Evolutionary conservation across 768 basidiomycete genomes (phyloP).

Genomic region (Rhodotorula graminis): DNA sequence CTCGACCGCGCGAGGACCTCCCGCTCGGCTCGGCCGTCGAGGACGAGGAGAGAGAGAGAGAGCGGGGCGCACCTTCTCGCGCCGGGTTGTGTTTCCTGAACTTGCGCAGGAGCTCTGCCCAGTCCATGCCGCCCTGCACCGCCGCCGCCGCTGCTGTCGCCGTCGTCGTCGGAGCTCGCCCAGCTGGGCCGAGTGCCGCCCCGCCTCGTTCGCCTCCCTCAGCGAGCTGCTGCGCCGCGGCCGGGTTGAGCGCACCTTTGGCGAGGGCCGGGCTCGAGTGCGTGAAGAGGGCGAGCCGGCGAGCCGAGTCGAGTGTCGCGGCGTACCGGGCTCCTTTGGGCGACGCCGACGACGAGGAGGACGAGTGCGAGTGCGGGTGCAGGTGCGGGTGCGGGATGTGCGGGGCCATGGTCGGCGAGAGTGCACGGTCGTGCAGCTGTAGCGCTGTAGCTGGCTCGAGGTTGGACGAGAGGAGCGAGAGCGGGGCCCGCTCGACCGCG

Average conservation of each 20-base stretch:
- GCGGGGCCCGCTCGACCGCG: no score
- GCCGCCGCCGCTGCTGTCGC: background rate
- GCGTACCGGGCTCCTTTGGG: slow-evolving; percentile 21
- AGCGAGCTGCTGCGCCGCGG: background rate
- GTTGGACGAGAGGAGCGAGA: no score
- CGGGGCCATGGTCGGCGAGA: background rate
- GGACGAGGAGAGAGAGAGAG: background rate
- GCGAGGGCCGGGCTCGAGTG: background rate
- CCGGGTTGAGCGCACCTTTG: slow-evolving; percentile 5
- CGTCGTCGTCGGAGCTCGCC: no score
- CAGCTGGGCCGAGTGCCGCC: background rate
- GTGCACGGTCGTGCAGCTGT: background rate
- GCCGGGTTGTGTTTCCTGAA: slow-evolving; percentile 28
- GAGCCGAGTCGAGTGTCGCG: slow-evolving; percentile 16
- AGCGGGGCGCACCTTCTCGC: slow-evolving; percentile 6
- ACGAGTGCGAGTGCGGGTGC: background rate
- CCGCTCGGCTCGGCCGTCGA: no score
- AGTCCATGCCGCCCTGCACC: slow-evolving; percentile 10
- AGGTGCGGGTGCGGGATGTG: background rate
- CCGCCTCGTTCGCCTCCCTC: background rate
- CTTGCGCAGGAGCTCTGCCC: slow-evolving; percentile 33
- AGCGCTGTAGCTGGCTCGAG: no score
- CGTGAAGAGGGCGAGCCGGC: slow-evolving; percentile 1
- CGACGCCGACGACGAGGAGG: background rate
- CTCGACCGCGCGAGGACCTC: no score